A percentile compares a stretch with the other conserved stretches of the same genome.
phyloP scores from a whole-genome alignment of 2,329 filamentous ascomycete species.

The Grosmannia huntii region DNA sequence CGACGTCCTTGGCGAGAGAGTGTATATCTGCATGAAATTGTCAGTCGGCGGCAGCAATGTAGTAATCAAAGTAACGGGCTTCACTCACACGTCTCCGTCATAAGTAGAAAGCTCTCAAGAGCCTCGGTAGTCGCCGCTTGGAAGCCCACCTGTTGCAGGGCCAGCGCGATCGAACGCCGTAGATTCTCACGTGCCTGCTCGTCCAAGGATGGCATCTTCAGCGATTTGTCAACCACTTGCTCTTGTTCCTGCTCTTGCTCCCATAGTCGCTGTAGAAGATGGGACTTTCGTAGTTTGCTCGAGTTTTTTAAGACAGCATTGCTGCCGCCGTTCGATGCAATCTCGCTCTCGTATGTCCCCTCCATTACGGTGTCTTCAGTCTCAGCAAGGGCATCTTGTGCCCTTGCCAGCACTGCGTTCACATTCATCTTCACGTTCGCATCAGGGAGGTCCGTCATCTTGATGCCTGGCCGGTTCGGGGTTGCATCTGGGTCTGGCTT shows the following conservation, averaged over 20 bases:
- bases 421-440: background rate
- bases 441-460: background rate
- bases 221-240: background rate
- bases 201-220: slow-evolving; percentile 11
- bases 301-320: background rate
- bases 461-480: background rate
- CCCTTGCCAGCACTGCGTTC: background rate
- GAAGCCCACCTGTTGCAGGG: slow-evolving; percentile 46
- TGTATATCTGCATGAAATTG: slow-evolving; percentile 30
- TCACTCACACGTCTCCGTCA: slow-evolving; percentile 44
- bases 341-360: background rate
- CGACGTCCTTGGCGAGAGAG: slow-evolving; percentile 35
- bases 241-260: slow-evolving; percentile 5
- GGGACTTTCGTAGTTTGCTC: slow-evolving; percentile 4
- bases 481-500: background rate
- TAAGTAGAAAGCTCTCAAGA: slow-evolving; percentile 42
- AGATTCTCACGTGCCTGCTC: slow-evolving; percentile 29
- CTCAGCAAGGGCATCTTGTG: background rate
- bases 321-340: background rate
- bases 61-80: background rate
- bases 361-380: background rate
- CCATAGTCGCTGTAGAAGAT: slow-evolving; percentile 9
- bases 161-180: slow-evolving; percentile 41
- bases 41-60: background rate
- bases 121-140: slow-evolving; percentile 40